Percentiles rank a stretch among this genome's conserved stretches.
Evolutionary conservation across 1,139 yeast genomes (phyloP).

Genomic region (Sugiyamaella xylanicola): DNA sequence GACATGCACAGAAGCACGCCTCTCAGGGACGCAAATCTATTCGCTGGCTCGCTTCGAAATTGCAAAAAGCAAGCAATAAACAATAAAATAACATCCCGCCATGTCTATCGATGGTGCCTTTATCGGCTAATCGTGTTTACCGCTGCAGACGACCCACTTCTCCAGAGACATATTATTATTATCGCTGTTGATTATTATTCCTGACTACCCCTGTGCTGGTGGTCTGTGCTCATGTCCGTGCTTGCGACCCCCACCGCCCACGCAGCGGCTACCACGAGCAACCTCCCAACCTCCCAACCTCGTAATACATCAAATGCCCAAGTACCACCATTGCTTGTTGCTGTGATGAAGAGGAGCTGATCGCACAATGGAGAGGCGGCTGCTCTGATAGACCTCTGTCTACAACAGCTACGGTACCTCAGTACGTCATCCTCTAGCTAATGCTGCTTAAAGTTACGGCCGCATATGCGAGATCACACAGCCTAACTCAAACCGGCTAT

Average conservation of each 20-base stretch:
- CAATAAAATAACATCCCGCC: conserved; percentile 2
- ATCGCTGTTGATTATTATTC: too few species aligned
- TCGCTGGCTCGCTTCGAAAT: not conserved
- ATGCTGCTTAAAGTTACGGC: conserved; percentile 7
- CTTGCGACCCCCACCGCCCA: too few species aligned
- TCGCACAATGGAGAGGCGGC: not conserved
- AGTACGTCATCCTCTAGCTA: conserved; percentile 9
- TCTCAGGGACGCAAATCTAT: not conserved
- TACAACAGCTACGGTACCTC: not conserved
- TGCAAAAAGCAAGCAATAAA: conserved; percentile 1
- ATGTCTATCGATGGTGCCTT: not conserved
- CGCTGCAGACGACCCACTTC: too few species aligned
- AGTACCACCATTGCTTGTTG: not conserved
- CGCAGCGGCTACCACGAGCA: too few species aligned
- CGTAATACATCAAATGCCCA: too few species aligned
- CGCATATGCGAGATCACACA: conserved; percentile 9
- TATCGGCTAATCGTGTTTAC: not conserved
- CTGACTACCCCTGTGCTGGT: too few species aligned
- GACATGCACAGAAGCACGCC: not conserved
- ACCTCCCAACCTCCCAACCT: too few species aligned
- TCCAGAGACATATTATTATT: not conserved
- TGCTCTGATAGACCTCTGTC: too few species aligned
- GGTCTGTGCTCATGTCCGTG: too few species aligned
- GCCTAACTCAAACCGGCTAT: conserved; percentile 5
- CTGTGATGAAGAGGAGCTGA: too few species aligned